phyloP scores from a whole-genome alignment of 805 yeast genomes.

The Candida golubevii region DNA sequence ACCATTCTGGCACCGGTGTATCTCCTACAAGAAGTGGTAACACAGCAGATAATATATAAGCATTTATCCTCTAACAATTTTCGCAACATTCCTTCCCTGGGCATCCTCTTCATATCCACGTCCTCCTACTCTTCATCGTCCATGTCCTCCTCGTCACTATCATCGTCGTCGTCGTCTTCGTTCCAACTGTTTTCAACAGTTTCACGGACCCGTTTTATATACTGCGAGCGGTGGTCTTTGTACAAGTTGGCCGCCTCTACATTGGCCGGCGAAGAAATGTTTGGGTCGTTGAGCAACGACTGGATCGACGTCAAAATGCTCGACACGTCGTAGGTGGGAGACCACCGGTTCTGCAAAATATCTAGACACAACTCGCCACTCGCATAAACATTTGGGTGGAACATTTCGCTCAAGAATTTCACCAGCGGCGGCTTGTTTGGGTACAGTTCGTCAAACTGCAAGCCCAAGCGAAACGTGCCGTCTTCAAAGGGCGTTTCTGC shows the following conservation, averaged over 20 bases:
- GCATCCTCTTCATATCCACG: not conserved
- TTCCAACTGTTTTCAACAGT: constrained; percentile 95
- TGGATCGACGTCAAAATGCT: constrained; percentile 92
- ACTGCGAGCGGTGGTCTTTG: constrained; percentile 92
- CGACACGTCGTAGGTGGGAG: constrained; percentile 96
- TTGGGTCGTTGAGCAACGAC: constrained; percentile 89
- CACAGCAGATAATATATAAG: too few species aligned
- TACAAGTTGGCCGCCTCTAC: constrained; percentile 96
- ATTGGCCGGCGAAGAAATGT: constrained; percentile 94
- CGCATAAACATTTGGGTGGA: constrained; percentile 96
- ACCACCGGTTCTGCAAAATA: constrained; percentile 95
- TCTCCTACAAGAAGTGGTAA: too few species aligned
- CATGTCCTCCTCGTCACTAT: constrained; percentile 19
- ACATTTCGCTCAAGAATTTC: constrained; percentile 88
- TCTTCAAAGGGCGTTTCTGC: constrained; percentile 97
- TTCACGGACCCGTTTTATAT: constrained; percentile 84
- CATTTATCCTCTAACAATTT: too few species aligned
- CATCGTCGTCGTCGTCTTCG: constrained; percentile 64
- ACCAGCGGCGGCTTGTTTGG: constrained; percentile 97
- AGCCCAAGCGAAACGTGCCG: constrained; percentile 83
- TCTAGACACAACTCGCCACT: constrained; percentile 94
- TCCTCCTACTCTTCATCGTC: constrained; percentile 5
- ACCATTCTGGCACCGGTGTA: too few species aligned
- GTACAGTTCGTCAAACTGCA: constrained; percentile 94
- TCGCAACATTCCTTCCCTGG: too few species aligned